Evolutionary conservation across 2,329 filamentous ascomycete species (phyloP), one percentile per base, ranked within the genome.

Genomic region (Biscogniauxia mediterranea): DNA sequence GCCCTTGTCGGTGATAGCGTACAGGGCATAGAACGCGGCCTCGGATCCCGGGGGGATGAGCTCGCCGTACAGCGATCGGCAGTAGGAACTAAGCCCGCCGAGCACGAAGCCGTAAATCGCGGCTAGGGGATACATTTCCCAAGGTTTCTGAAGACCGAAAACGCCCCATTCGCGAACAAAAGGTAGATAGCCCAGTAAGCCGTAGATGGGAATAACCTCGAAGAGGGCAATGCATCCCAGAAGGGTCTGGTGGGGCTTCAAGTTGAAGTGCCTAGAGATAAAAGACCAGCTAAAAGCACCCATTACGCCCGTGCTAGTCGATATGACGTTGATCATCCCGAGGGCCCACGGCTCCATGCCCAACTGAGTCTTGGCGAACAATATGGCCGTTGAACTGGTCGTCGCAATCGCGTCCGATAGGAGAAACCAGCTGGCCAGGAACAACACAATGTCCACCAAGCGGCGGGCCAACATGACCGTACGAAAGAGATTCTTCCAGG

Each of bases 1-100:
- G 0, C 94, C 93, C 76, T 99, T 99, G 75, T 99, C 95, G 1
- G 95, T 98, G 65, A 98, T 97, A 42, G 95, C 95, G 73, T 98
- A 99, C 1, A 99, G 81, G 0, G 94, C 93, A 73, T 96, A 99
- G 73, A 99, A 99, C 0, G 94, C 93, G 0, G 95, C 93, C 77
- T 99, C 95, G 28, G 90, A 96, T 3, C 95, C 95, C 0, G 92
- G 92, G 1, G 95, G 95, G 59, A 99, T 96, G 60, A 99, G 83
- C 75, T 98, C 93, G 49, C 93, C 93, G 73, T 92, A 99, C 4
- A 99, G 82, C 63, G 91, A 93, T 51, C 95, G 89, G 73, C 95
- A 98, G 76, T 98, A 97, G 23, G 90, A 90, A 61, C 91, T 92
- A 50, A 99, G 79, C 0, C 95, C 95, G n/a, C 95, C 95, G 28